Base-by-base conservation (phyloP, 106 monocot genomes). In the Allium cepa region DNA sequence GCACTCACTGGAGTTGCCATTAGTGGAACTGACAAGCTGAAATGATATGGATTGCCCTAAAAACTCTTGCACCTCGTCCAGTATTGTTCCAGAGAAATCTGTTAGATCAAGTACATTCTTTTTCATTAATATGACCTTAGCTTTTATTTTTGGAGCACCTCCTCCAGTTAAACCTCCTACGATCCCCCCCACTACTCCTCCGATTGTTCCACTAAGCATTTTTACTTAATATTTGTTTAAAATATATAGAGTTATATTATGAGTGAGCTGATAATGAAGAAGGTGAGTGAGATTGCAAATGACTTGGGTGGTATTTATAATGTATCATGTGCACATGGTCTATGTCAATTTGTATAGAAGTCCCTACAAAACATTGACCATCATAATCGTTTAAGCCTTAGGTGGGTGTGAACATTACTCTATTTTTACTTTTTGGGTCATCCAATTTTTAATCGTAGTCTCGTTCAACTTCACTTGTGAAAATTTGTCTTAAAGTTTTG, bases 51-150 rank as follows among this genome's bases (percentile, higher is more conserved):
- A 57, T 3, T 71, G 13, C 48, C 78, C 78, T 45, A 82, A 66
- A 53, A 82, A 50, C 22, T 78, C 74, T 46, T 71, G 70, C 28
- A 82, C 8, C 51, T 60, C 60, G 63, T 78, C 67, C 45, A 78
- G 64, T 28, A 78, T 2, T 46, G 74, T 59, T 7, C 74, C 82
- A 78, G 62, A 3, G 27, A 70, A 74, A 56, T 82, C 78, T 63
- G 10, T 62, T 70, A 82, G 49, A 57, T 70, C 78, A n/a, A 82
- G 67, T 6, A 67, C 74, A 53, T 83, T 75, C 46, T 72, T 75
- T 66, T 68, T 74, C 71, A 83, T 68, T 50, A 83, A 47, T 16
- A 83, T 78, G 14, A 71, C 82, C 3, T 49, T 61, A n/a, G 74
- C 82, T 9, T 49, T 55, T 10, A 71, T 9, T 49, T 71, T 59